Percentiles rank a stretch among this genome's conserved stretches.
Evolutionary conservation across 2,329 filamentous ascomycete genomes (phyloP).

Genomic region (Colletotrichum chlorophyti): DNA sequence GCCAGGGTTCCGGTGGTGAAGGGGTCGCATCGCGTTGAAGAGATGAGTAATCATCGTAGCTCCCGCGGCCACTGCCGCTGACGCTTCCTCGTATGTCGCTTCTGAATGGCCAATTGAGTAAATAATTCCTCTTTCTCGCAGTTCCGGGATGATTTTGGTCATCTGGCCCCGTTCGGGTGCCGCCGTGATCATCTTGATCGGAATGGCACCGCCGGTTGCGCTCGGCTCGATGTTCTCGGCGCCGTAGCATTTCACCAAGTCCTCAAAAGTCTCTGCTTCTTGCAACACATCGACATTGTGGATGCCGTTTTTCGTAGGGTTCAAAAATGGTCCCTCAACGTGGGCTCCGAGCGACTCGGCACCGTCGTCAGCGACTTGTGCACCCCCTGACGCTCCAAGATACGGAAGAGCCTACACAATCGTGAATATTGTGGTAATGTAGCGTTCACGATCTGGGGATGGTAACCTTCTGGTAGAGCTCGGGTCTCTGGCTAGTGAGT

Average conservation of each 20-base stretch:
- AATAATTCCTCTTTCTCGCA: conserved; percentile 71
- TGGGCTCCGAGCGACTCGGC: conserved; percentile 90
- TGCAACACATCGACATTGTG: conserved; percentile 79
- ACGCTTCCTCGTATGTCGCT: conserved; percentile 83
- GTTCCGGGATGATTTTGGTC: conserved; percentile 69
- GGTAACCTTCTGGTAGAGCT: conserved; percentile 78
- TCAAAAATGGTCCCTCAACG: conserved; percentile 90
- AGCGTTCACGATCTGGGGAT: not conserved
- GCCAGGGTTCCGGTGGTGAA: conserved; percentile 90
- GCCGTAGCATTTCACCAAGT: conserved; percentile 78
- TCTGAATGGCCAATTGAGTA: conserved; percentile 88
- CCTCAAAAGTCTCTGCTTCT: conserved; percentile 66
- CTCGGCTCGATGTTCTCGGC: conserved; percentile 64
- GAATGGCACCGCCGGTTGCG: conserved; percentile 39
- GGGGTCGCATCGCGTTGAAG: conserved; percentile 92
- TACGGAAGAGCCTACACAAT: conserved; percentile 69
- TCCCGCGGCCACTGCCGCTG: conserved; percentile 73
- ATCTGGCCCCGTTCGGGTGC: conserved; percentile 83
- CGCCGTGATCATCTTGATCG: conserved; percentile 82
- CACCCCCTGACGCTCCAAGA: conserved; percentile 73
- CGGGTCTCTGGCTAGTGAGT: conserved; percentile 79
- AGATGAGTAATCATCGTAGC: conserved; percentile 91
- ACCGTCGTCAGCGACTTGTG: conserved; percentile 69
- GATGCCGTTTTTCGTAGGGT: conserved; percentile 82
- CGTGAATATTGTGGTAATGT: conserved; percentile 5